phyloP scores from a whole-genome alignment of 2,329 filamentous ascomycete species.

The Cyphellophora attinorum region DNA sequence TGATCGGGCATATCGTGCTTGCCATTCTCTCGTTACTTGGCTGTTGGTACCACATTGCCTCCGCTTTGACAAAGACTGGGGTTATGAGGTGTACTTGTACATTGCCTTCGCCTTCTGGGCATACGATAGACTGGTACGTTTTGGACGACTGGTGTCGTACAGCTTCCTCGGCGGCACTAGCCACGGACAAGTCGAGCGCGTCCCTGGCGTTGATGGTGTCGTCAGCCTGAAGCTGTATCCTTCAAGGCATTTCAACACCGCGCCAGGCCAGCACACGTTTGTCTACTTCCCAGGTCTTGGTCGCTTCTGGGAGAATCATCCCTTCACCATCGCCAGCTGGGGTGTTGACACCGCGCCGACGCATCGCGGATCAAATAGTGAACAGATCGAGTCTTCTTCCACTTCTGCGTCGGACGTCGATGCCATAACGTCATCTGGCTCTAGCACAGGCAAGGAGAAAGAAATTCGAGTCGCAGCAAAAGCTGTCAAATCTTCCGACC shows the following conservation, averaged over 20 bases:
- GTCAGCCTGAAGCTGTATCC: not conserved
- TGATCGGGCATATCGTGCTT: constrained; percentile 23
- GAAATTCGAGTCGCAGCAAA: not conserved
- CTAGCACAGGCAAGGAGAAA: not conserved
- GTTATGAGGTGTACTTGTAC: constrained; percentile 41
- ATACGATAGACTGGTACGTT: constrained; percentile 35
- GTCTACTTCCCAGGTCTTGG: constrained; percentile 41
- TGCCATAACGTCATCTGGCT: not conserved
- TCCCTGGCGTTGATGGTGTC: constrained; percentile 24
- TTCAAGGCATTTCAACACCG: constrained; percentile 20
- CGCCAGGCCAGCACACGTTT: constrained; percentile 32
- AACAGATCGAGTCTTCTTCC: no score
- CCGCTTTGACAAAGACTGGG: constrained; percentile 33
- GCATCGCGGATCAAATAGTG: constrained; percentile 20
- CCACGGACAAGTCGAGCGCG: constrained; percentile 29
- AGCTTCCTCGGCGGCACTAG: constrained; percentile 29
- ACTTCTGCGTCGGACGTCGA: no score
- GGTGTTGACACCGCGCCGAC: not conserved
- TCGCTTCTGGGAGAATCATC: constrained; percentile 45
- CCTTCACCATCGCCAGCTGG: constrained; percentile 28
- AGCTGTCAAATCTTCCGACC: not conserved
- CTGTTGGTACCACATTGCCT: constrained; percentile 26
- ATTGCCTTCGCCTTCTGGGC: constrained; percentile 34
- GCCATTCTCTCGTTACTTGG: constrained; percentile 23
- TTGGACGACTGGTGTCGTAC: constrained; percentile 29